phyloP scores from a whole-genome alignment of 2,329 filamentous ascomycete genomes.

The Fusarium nanum region DNA sequence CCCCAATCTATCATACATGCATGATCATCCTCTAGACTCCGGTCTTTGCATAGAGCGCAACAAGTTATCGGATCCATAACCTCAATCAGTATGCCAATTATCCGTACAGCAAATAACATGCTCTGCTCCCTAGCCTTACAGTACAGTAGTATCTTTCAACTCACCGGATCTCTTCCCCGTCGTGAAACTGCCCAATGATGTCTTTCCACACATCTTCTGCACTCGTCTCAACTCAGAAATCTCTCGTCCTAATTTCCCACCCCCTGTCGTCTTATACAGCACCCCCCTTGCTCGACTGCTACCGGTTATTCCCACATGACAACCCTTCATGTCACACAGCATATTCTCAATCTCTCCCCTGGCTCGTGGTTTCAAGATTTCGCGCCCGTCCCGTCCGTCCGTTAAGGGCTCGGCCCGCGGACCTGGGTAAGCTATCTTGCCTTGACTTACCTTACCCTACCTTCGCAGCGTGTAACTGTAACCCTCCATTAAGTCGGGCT shows the following conservation, averaged over 20 bases:
- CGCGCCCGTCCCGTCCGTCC: conserved; percentile 22
- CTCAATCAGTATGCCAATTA: conserved; percentile 1
- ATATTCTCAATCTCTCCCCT: not conserved
- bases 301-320: conserved; percentile 35
- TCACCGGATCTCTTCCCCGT: conserved; percentile 12
- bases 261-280: conserved; percentile 18
- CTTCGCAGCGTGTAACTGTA: conserved; percentile 10
- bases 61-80: conserved; percentile 16
- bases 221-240: conserved; percentile 32
- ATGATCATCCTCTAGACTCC: not conserved
- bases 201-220: conserved; percentile 25
- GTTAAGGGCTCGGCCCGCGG: conserved; percentile 30
- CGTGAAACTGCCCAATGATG: conserved; percentile 9
- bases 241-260: conserved; percentile 11
- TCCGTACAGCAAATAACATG: not conserved
- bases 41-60: not conserved
- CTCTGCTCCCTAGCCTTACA: not conserved
- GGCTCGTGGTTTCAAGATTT: conserved; percentile 8
- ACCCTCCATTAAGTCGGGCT: not conserved
- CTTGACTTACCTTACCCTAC: conserved; percentile 2
- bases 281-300: conserved; percentile 15
- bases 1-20: conserved; percentile 15
- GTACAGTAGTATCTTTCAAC: conserved; percentile 1
- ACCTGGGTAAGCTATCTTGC: conserved; percentile 23
- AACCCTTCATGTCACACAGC: conserved; percentile 22